A percentile compares a stretch with the other conserved stretches of the same genome.
Conservation (phyloP, 2,329 filamentous ascomycete genomes). For the Diplodia corticola region DNA sequence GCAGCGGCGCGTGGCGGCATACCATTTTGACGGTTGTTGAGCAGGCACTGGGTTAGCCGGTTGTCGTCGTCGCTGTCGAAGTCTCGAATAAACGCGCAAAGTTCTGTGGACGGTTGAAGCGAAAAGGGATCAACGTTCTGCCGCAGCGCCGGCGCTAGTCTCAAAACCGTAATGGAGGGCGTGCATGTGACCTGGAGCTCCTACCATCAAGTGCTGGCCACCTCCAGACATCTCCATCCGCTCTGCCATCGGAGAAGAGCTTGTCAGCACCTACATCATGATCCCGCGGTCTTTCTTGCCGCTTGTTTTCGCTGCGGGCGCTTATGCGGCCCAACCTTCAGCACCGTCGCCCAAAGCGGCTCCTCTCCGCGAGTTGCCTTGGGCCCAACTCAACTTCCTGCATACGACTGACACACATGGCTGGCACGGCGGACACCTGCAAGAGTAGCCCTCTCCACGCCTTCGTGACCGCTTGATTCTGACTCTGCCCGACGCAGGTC, state of each 20-base stretch:
- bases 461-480: not conserved
- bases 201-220: slow-evolving; percentile 11
- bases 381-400: slow-evolving; percentile 93
- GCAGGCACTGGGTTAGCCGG: slow-evolving; percentile 21
- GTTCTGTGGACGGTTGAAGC: slow-evolving; percentile 21
- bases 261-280: not conserved
- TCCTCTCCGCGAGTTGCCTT: slow-evolving; percentile 79
- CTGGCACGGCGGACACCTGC: slow-evolving; percentile 90
- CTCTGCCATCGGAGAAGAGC: slow-evolving; percentile 4
- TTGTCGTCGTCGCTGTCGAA: slow-evolving; percentile 22
- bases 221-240: not conserved
- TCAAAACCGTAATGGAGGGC: not conserved
- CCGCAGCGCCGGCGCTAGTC: slow-evolving; percentile 8
- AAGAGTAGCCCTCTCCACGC: slow-evolving; percentile 64
- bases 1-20: not conserved
- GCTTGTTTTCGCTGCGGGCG: slow-evolving; percentile 1
- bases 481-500: slow-evolving; percentile 53
- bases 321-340: slow-evolving; percentile 67
- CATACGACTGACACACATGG: slow-evolving; percentile 94
- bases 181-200: slow-evolving; percentile 1
- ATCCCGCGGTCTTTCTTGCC: slow-evolving; percentile 1
- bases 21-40: slow-evolving; percentile 23
- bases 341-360: slow-evolving; percentile 76
- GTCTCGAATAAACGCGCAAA: slow-evolving; percentile 14
- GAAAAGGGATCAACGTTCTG: slow-evolving; percentile 6